Conservation (phyloP, 2,329 filamentous ascomycete species). For the Pseudogymnoascus sp. region DNA sequence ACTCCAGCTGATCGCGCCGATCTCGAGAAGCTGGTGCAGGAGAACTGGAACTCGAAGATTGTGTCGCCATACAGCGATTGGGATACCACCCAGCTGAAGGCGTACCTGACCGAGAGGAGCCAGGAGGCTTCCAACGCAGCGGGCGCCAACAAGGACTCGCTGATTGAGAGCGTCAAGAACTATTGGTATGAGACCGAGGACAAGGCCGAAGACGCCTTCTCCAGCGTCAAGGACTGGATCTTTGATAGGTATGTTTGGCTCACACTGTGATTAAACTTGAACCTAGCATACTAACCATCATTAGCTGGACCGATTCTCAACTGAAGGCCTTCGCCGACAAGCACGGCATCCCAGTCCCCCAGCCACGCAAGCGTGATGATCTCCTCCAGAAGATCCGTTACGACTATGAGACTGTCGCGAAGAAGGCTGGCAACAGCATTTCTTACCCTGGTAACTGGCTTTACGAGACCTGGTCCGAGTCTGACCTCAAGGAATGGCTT, state of each 20-base stretch:
- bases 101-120: constrained; percentile 65
- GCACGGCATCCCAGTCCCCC: constrained; percentile 74
- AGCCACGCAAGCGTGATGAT: constrained; percentile 78
- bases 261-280: constrained; percentile 11
- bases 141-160: constrained; percentile 59
- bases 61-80: constrained; percentile 69
- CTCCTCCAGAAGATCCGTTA: constrained; percentile 70
- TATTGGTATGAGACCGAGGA: constrained; percentile 77
- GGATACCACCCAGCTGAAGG: constrained; percentile 61
- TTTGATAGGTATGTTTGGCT: constrained; percentile 61
- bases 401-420: constrained; percentile 72
- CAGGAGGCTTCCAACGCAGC: constrained; percentile 60
- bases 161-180: constrained; percentile 61
- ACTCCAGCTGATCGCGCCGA: constrained; percentile 85
- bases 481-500: constrained; percentile 88
- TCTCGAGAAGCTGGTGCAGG: constrained; percentile 81
- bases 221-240: constrained; percentile 78
- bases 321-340: constrained; percentile 89
- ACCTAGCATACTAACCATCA: constrained; percentile 31
- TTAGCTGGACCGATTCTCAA: constrained; percentile 84
- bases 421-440: constrained; percentile 65
- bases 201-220: constrained; percentile 63
- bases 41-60: constrained; percentile 79
- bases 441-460: constrained; percentile 95
- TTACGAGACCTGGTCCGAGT: constrained; percentile 82